Percentiles rank a stretch among this genome's conserved stretches.
phyloP scores from a whole-genome alignment of 495 filamentous ascomycete genomes.

The Tetracladium marchalianum region DNA sequence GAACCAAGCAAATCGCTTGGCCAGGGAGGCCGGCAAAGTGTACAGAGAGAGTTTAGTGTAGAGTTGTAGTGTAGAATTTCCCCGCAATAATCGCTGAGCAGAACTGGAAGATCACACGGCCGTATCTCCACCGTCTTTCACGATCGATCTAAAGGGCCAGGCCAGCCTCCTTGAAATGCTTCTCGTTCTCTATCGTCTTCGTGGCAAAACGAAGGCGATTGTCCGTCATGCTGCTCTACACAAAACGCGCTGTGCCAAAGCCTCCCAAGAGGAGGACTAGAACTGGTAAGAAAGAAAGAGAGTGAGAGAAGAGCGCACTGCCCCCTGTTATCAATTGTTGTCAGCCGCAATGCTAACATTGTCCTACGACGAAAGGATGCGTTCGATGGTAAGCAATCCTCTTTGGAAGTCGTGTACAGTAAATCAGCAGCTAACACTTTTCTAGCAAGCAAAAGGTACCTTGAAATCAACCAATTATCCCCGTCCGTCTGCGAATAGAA shows the following conservation, averaged over 20 bases:
- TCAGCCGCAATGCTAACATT: background rate
- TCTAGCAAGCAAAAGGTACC: slow-evolving; percentile 40
- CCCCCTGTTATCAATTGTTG: background rate
- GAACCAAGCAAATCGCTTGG: no score
- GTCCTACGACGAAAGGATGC: slow-evolving; percentile 32
- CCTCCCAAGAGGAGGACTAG: slow-evolving; percentile 50
- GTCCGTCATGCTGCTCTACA: slow-evolving; percentile 45
- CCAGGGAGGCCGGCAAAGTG: no score
- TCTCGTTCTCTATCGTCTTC: no score
- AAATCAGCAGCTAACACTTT: slow-evolving; percentile 2
- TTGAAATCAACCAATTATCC: background rate
- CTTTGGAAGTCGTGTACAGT: background rate
- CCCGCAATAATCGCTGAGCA: no score
- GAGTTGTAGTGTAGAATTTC: no score
- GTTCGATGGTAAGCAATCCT: slow-evolving; percentile 41
- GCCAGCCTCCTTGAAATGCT: no score
- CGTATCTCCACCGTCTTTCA: no score
- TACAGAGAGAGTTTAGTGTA: no score
- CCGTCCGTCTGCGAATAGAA: no score
- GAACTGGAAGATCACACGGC: no score
- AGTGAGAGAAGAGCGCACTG: no score
- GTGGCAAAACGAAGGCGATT: background rate
- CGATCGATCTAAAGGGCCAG: no score
- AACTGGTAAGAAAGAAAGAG: slow-evolving; percentile 50
- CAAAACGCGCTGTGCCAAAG: slow-evolving; percentile 45